These are phyloP conservation scores for Dorcoceras hygrometricum DNA, from an alignment of 257 asterid genomes.

Conservation along the genomic window DNA sequence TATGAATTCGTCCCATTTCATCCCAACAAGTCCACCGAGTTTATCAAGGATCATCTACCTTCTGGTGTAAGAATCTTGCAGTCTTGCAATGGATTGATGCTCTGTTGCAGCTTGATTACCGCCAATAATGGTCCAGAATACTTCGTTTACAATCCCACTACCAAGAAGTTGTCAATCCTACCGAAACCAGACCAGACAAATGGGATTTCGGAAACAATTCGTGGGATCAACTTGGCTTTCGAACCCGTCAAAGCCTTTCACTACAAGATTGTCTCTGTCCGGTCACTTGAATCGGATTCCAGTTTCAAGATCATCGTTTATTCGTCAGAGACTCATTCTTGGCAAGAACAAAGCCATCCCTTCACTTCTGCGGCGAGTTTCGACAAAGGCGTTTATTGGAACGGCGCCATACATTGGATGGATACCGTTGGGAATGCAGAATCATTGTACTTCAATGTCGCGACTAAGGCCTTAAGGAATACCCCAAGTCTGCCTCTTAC, in stretches of 20 bases:
- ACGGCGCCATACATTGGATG: slow-evolving; percentile 30
- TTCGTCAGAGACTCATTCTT: slow-evolving; percentile 34
- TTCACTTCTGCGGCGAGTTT: background rate
- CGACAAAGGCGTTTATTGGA: slow-evolving; percentile 29
- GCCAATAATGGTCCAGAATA: background rate
- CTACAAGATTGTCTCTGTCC: slow-evolving; percentile 33
- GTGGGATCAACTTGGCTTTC: slow-evolving; percentile 34
- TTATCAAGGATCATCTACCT: slow-evolving; percentile 20
- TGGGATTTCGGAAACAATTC: slow-evolving; percentile 6
- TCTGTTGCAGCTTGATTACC: slow-evolving; percentile 22
- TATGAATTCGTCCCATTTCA: slow-evolving; percentile 18
- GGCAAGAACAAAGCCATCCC: slow-evolving; percentile 32
- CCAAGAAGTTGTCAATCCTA: slow-evolving; percentile 24
- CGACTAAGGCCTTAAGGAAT: slow-evolving; percentile 14
- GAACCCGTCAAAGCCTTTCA: slow-evolving; percentile 27
- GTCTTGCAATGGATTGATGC: slow-evolving; percentile 43
- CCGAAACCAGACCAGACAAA: slow-evolving; percentile 17
- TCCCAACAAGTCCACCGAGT: slow-evolving; percentile 19
- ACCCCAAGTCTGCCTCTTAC: slow-evolving; percentile 13
- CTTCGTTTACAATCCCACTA: slow-evolving; percentile 34
- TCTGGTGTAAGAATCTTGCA: slow-evolving; percentile 26
- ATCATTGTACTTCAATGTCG: slow-evolving; percentile 24
- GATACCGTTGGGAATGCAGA: background rate
- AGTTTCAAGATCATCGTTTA: slow-evolving; percentile 26
- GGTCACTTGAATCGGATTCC: background rate